A percentile compares a stretch with the other conserved stretches of the same genome.
Evolutionary conservation across 2,329 filamentous ascomycete genomes (phyloP).

Genomic region (Mollisiaceae sp.): DNA sequence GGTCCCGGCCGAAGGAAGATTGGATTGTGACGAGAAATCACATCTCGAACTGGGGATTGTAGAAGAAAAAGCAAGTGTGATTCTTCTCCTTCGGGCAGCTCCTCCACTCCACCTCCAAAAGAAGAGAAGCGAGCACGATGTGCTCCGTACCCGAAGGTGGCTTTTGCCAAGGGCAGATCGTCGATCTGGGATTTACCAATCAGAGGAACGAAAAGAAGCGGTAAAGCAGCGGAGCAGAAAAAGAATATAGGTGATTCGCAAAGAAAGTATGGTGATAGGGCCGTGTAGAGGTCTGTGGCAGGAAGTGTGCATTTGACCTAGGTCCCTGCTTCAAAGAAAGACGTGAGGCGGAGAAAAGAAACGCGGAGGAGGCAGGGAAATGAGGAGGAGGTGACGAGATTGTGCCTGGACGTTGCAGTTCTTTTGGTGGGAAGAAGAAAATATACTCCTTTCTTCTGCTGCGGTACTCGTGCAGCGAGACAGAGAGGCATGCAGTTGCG

Average conservation of each 20-base stretch:
- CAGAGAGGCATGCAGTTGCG: neutral
- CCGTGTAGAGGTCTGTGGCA: neutral
- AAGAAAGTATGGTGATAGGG: neutral
- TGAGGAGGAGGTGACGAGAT: constrained; percentile 6
- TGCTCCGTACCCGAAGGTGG: neutral
- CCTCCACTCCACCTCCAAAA: neutral
- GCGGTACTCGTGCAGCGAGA: neutral
- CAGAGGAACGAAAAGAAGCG: constrained; percentile 1
- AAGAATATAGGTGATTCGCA: neutral
- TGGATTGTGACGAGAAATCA: too few relatives aligned
- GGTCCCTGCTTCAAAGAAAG: neutral
- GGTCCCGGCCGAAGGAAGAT: too few relatives aligned
- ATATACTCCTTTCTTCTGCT: constrained; percentile 3
- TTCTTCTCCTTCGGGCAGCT: neutral
- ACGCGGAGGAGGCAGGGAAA: neutral
- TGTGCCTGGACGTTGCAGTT: constrained; percentile 1
- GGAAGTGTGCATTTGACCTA: neutral
- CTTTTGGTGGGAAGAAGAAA: constrained; percentile 4
- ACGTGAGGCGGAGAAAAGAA: neutral
- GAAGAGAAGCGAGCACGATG: neutral
- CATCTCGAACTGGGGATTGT: too few relatives aligned
- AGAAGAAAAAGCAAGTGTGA: too few relatives aligned
- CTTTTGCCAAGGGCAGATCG: neutral
- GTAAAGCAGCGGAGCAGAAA: neutral
- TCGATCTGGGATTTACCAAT: constrained; percentile 3